These are phyloP conservation scores for Citeromyces siamensis DNA, from an alignment of 1,139 yeast genomes.

Conservation along the genomic window DNA sequence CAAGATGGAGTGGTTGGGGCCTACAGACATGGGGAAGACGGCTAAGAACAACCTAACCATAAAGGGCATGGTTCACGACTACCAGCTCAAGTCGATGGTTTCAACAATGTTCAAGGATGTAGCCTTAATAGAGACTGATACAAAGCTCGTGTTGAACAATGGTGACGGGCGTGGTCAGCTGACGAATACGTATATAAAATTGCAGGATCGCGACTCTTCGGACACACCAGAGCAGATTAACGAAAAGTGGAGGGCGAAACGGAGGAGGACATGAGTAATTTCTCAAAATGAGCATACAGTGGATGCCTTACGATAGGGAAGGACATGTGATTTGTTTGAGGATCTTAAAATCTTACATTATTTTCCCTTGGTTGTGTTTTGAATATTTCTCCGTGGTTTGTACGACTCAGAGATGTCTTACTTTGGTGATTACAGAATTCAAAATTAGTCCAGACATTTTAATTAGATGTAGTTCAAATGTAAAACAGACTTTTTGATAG, in stretches of 20 bases:
- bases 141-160: slow-evolving; percentile 27
- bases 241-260: slow-evolving; percentile 33
- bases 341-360: no score
- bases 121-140: slow-evolving; percentile 15
- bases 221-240: slow-evolving; percentile 59
- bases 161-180: slow-evolving; percentile 69
- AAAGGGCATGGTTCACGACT: slow-evolving; percentile 20
- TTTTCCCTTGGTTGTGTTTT: no score
- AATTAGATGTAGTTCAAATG: no score
- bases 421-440: no score
- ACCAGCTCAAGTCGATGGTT: slow-evolving; percentile 21
- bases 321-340: no score
- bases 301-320: no score
- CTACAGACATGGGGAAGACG: slow-evolving; percentile 9
- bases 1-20: slow-evolving; percentile 49
- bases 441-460: no score
- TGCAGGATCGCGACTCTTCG: slow-evolving; percentile 43
- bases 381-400: no score
- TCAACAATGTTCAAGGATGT: slow-evolving; percentile 21
- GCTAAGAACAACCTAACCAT: slow-evolving; percentile 12
- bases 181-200: slow-evolving; percentile 41
- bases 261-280: slow-evolving; percentile 6
- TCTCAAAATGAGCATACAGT: no score
- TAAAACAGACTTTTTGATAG: no score
- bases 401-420: no score